Evolutionary conservation across 2,329 filamentous ascomycete species (phyloP).

Genomic region (Raffaelea deltoideospora): DNA sequence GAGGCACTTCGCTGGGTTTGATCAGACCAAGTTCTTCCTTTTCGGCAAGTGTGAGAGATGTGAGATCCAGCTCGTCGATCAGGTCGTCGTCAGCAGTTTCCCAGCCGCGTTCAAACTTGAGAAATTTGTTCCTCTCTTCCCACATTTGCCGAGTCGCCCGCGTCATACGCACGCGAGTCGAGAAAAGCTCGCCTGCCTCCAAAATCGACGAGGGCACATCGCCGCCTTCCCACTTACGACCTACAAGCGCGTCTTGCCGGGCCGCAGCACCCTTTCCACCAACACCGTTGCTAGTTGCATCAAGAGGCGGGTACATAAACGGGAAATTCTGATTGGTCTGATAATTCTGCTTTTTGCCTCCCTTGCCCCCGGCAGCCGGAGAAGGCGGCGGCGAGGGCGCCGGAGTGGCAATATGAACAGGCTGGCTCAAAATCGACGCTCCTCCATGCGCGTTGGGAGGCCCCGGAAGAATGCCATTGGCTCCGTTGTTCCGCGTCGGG

Average conservation of each 20-base stretch:
- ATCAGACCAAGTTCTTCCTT: constrained; percentile 31
- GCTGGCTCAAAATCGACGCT: constrained; percentile 80
- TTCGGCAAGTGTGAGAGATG: constrained; percentile 22
- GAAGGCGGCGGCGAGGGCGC: constrained; percentile 92
- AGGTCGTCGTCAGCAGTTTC: constrained; percentile 34
- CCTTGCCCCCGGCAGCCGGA: constrained; percentile 72
- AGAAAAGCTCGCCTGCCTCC: constrained; percentile 86
- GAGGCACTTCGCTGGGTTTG: constrained; percentile 18
- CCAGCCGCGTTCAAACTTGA: constrained; percentile 89
- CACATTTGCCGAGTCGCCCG: constrained; percentile 84
- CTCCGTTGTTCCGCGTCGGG: constrained; percentile 42
- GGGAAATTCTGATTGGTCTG: constrained; percentile 98
- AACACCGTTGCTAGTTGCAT: constrained; percentile 74
- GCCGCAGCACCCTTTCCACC: constrained; percentile 79
- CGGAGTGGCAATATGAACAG: constrained; percentile 96
- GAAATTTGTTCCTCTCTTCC: constrained; percentile 82
- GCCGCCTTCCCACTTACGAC: constrained; percentile 80
- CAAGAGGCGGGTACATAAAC: constrained; percentile 89
- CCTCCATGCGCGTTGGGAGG: constrained; percentile 41
- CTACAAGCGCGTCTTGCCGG: constrained; percentile 64
- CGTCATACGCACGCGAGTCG: constrained; percentile 78
- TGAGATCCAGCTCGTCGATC: constrained; percentile 23
- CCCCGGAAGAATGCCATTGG: constrained; percentile 45
- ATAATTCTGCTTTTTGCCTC: constrained; percentile 97
- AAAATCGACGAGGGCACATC: constrained; percentile 90